phyloP scores from a whole-genome alignment of 2,329 filamentous ascomycete genomes.

The Penicillium fuscoglaucum region DNA sequence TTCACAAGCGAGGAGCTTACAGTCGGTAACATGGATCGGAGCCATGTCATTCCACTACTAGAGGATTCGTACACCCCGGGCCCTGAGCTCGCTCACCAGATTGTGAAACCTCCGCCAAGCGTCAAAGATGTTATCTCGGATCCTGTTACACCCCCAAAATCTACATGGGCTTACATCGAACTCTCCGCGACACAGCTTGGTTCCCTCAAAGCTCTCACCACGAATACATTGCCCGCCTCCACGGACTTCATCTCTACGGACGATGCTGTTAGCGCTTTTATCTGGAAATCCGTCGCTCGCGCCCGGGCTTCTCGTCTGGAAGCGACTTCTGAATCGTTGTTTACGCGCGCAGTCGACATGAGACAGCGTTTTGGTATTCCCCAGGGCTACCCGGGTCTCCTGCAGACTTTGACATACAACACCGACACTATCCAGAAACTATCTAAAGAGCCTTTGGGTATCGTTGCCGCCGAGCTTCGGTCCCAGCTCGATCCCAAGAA shows the following conservation, averaged over 20 bases:
- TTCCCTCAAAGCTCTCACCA: slow-evolving; percentile 14
- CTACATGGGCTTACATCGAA: slow-evolving; percentile 16
- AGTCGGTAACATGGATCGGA: slow-evolving; percentile 45
- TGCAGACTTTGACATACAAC: slow-evolving; percentile 51
- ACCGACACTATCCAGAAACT: slow-evolving; percentile 32
- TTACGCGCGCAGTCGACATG: slow-evolving; percentile 54
- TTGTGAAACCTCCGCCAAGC: slow-evolving; percentile 26
- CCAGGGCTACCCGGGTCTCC: slow-evolving; percentile 49
- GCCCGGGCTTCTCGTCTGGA: slow-evolving; percentile 43
- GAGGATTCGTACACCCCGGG: slow-evolving; percentile 38
- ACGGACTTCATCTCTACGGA: slow-evolving; percentile 53
- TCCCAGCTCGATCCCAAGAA: slow-evolving; percentile 35
- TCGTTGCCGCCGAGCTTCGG: slow-evolving; percentile 44
- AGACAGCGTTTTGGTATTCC: slow-evolving; percentile 47
- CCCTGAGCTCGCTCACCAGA: slow-evolving; percentile 40
- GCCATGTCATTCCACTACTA: slow-evolving; percentile 43
- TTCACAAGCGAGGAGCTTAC: slow-evolving; percentile 50
- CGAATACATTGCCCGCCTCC: slow-evolving; percentile 15
- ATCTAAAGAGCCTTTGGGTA: slow-evolving; percentile 32
- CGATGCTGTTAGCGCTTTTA: slow-evolving; percentile 53
- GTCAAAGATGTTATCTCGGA: neutral
- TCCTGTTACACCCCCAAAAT: neutral
- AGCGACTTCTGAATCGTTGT: slow-evolving; percentile 24
- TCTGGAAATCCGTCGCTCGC: slow-evolving; percentile 51
- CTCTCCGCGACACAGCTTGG: slow-evolving; percentile 11